A percentile compares a stretch with the other conserved stretches of the same genome.
Conservation (phyloP, 257 asterid genomes). For the Solanum gracilifrons region DNA sequence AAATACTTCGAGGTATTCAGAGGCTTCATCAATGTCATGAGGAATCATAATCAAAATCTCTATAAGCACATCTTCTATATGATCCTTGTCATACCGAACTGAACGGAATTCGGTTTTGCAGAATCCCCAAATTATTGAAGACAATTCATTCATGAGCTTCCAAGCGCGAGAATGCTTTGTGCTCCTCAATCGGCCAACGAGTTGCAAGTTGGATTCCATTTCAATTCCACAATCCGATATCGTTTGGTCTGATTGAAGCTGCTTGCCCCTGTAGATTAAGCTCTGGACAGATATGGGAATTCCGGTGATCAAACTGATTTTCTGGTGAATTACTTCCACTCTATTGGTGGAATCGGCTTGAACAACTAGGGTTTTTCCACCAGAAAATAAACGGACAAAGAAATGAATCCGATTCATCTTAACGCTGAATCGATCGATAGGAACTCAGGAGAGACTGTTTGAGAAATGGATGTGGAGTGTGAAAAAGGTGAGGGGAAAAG, state of each 20-base stretch:
- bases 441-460: background rate
- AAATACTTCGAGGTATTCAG: background rate
- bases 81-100: background rate
- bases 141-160: conserved; percentile 26
- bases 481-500: background rate
- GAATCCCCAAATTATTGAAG: conserved; percentile 15
- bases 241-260: background rate
- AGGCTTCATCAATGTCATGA: background rate
- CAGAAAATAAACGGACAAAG: background rate
- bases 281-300: background rate
- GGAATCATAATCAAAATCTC: background rate
- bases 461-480: background rate
- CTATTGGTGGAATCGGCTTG: background rate
- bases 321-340: background rate
- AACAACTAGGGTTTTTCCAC: background rate
- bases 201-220: background rate
- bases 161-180: background rate
- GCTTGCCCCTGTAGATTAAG: background rate
- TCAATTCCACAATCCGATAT: background rate
- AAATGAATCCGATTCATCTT: background rate
- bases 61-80: background rate
- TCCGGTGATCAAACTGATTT: background rate
- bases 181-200: background rate
- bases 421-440: background rate
- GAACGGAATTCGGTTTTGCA: conserved; percentile 13